A percentile compares a stretch with the other conserved stretches of the same genome.
Conservation (phyloP, 2,329 filamentous ascomycete species). For the Sarocladium kiliense region DNA sequence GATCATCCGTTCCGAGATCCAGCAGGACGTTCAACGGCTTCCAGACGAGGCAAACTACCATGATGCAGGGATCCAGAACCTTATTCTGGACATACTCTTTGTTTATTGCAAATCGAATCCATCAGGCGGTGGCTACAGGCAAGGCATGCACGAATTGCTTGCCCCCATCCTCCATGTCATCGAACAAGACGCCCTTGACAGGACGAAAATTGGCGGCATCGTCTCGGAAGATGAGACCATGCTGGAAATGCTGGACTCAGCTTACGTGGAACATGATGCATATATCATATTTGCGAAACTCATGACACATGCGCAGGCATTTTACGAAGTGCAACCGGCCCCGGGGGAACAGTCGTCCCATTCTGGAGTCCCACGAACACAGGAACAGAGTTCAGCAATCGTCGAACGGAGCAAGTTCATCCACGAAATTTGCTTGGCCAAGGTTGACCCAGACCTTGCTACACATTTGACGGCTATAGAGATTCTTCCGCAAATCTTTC, state of each 20-base stretch:
- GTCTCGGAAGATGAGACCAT: conserved; percentile 46
- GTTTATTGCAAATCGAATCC: conserved; percentile 92
- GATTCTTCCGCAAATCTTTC: conserved; percentile 91
- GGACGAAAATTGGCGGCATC: conserved; percentile 25
- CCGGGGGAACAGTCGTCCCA: conserved; percentile 26
- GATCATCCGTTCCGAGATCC: conserved; percentile 77
- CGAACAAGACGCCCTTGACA: conserved; percentile 71
- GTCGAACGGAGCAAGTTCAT: conserved; percentile 82
- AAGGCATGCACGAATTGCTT: conserved; percentile 96
- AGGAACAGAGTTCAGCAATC: conserved; percentile 51
- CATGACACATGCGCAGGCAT: conserved; percentile 82
- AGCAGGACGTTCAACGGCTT: conserved; percentile 89
- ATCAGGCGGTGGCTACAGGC: conserved; percentile 81
- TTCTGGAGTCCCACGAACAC: conserved; percentile 14
- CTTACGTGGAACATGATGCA: conserved; percentile 82
- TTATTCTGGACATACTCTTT: conserved; percentile 85
- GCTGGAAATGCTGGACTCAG: conserved; percentile 62
- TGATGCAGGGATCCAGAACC: conserved; percentile 68
- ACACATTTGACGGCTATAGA: conserved; percentile 77
- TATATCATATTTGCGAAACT: conserved; percentile 80
- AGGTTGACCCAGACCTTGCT: conserved; percentile 78
- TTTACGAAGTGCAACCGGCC: conserved; percentile 66
- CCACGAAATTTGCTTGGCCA: conserved; percentile 73
- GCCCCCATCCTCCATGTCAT: conserved; percentile 85
- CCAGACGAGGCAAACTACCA: conserved; percentile 91